Base-by-base conservation (phyloP, 805 yeast genomes). In the Nadsonia fulvescens region DNA sequence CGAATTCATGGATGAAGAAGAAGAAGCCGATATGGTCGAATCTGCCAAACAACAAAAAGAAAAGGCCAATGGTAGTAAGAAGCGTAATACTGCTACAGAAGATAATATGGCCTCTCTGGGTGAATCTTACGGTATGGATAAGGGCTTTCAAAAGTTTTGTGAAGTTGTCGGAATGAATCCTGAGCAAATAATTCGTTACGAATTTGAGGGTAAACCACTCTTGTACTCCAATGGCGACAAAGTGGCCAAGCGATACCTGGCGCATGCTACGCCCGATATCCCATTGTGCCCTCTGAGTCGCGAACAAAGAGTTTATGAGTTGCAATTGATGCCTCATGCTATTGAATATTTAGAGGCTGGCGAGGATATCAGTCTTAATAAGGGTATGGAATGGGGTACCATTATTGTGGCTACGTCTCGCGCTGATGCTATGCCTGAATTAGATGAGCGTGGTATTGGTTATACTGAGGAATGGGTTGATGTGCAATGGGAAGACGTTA, bases 311-410 rank as follows among this genome's bases (percentile, higher is more conserved):
- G 72, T 11, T 21, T 76, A 81, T 43, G 98, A 89, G 49, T 52
- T 86, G 31, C 98, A 89, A 46, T 48, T 89, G 29, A 86, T 86
- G 95, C 98, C 98, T 2, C 79, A 79, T 45, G 67, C 82, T 28
- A 86, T 89, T 28, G 57, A 78, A 26, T 86, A 79, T 40, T 57
- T 89, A 23, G 58, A 56, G 22, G 49, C 53, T 15, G 42, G 47
- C 9, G 53, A 46, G 25, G 52, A 38, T 42, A 47, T 31, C 39
- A 53, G 76, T 2, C 39, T 62, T 22, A 67, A 67, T 18, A n/a
- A n/a, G n/a, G 95, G 96, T 8, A 86, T 86, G 92, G 91, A 86
- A 35, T 89, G 98, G 98, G 96, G 95, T 2, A 77, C 96, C 0
- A 76, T 89, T 15, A 53, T 79, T 14, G 76, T 86, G 2, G 77